Evolutionary conservation across 192 early-diverging fungal species (phyloP), one percentile per base, ranked within the genome.

Genomic region (Coemansia sp.): DNA sequence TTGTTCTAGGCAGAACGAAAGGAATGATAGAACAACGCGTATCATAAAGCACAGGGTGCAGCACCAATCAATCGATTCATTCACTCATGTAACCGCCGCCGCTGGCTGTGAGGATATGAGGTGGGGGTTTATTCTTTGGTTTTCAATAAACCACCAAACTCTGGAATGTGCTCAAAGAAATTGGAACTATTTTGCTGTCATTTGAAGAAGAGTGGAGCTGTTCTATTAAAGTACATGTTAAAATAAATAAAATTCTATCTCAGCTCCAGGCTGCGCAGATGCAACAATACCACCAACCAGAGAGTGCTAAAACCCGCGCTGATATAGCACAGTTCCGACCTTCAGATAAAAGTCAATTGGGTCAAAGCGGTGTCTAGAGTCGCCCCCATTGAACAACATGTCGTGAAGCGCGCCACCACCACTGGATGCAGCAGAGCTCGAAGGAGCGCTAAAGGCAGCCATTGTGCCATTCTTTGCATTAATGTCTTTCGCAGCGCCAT

Each of bases 271-370:
- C 7, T 37, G 7, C 7, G 12, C 13, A 32, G 32, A 32, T 32
- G 32, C 32, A 32, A 32, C 32, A 32, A 17, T 48, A 63, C 19
- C 61, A 37, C 48, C 25, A 42, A 6, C 7, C 32, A 32, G 61
- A 16, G 32, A 42, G 0, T 1, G 5, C 76, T 72, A 92, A 68
- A 77, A 88, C 8, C 90, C 92, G 42, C 90, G 83, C 40, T 87
- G 83, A 40, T 86, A 87, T 37, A 93, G 71, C 25, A 86, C 75
- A 10, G 86, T 91, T 42, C 86, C 86, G n/a, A 91, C 64, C n/a
- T 74, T 74, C 69, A 91, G 69, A 70, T 93, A 93, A 68, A 93
- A 87, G 8, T 90, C 89, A 25, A 90, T 79, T 0, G 88, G 84
- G 60, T 92, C 87, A 80, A 93, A 92, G 7, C 79, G 74, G 16